phyloP scores from a whole-genome alignment of 192 early-diverging fungal species.

The Funneliformis mosseae region DNA sequence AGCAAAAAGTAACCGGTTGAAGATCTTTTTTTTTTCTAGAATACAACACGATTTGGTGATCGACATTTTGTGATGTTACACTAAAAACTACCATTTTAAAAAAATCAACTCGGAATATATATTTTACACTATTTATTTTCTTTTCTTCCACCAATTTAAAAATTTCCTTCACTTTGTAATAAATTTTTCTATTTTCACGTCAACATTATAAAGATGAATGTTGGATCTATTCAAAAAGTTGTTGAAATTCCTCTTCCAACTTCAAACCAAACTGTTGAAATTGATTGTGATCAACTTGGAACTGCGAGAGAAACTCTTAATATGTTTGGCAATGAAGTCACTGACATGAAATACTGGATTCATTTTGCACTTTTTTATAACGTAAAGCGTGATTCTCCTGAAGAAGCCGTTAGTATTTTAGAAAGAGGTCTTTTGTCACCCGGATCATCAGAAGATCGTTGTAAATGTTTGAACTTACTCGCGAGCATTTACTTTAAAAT shows the following conservation, averaged over 20 bases:
- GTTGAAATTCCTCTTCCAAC: background rate
- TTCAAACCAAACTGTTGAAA: background rate
- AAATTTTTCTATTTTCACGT: background rate
- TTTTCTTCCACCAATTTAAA: too few relatives aligned
- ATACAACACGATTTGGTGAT: too few relatives aligned
- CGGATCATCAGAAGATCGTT: background rate
- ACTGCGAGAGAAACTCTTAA: background rate
- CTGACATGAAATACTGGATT: background rate
- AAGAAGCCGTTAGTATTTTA: background rate
- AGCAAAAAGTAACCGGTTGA: too few relatives aligned
- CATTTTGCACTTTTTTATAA: background rate
- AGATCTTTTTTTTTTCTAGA: too few relatives aligned
- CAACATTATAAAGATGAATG: background rate
- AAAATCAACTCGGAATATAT: too few relatives aligned
- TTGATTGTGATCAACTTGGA: background rate
- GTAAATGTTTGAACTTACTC: background rate
- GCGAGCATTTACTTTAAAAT: background rate
- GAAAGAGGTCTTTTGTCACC: background rate
- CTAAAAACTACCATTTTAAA: too few relatives aligned
- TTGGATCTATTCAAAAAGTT: conserved; percentile 1
- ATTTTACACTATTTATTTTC: too few relatives aligned
- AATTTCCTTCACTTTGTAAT: background rate
- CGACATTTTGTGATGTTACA: too few relatives aligned
- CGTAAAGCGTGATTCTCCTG: background rate
- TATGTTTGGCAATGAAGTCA: background rate